Evolutionary conservation across 345 rosid species (phyloP), one percentile per base, ranked within the genome.

Genomic region (Citrus mangshanensis): DNA sequence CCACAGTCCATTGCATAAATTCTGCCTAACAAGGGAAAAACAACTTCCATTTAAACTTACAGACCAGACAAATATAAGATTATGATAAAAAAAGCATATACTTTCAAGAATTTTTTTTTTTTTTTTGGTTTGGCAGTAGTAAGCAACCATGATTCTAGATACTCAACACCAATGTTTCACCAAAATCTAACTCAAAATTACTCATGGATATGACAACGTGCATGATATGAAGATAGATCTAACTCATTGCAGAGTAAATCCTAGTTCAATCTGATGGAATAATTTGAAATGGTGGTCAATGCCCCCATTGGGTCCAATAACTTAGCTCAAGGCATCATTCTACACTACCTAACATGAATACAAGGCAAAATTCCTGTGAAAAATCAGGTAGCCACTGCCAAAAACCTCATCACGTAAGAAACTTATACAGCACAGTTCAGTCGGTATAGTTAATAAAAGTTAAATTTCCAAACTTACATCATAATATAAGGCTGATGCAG

Each of bases 1-100:
- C 97, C 84, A 96, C 97, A 65, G 88, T 80, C 97, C 97, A 96
- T 81, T 88, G 91, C 98, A 93, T 88, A 84, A 91, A 95, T 46
- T 90, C 89, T 72, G 99, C 97, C 98, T 93, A 89, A 77, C 73
- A 73, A 87, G 79, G 25, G 58, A 83, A 84, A 32, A 42, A 56
- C 71, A 74, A 35, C 40, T 70, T 67, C 27, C 73, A 70, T 75
- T 63, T 70, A 69, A 37, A 55, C 68, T 72, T 74, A 68, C 54
- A n/a, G 69, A 7, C 72, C 49, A 51, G 34, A 78, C 72, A 68
- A 65, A 63, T 35, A 42, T 35, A 58, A 55, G 24, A 72, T 3
- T 14, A 34, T 16, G 9, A 30, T 7, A 5, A 21, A 42, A 61
- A 4, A 12, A 63, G 28, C 72, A 69, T 35, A 12, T 59, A 60